Evolutionary conservation across 164 flowering plant genomes (phyloP).

Genomic region (Hamamelis virginiana): DNA sequence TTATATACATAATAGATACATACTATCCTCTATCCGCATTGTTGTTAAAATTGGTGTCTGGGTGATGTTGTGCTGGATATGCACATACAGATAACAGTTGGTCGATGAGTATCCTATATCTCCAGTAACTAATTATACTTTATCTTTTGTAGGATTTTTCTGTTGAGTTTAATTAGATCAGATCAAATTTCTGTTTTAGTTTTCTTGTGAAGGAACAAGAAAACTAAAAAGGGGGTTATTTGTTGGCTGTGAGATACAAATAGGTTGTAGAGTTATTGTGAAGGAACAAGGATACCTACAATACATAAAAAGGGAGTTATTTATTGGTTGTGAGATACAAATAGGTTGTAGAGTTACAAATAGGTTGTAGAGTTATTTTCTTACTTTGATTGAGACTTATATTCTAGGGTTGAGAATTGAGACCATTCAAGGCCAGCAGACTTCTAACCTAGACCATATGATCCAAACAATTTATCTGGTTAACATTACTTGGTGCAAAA

Average conservation of each 20-base stretch:
- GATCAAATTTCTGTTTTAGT: neutral
- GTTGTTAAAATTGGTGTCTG: constrained; percentile 35
- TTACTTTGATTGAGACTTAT: too few relatives aligned
- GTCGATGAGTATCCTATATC: neutral
- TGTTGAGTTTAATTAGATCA: neutral
- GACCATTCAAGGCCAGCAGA: neutral
- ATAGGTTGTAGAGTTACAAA: too few relatives aligned
- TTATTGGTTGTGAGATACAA: neutral
- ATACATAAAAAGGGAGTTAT: neutral
- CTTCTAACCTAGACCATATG: neutral
- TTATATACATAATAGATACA: neutral
- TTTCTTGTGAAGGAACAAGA: neutral
- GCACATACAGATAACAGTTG: neutral
- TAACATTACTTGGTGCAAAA: neutral
- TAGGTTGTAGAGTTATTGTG: too few relatives aligned
- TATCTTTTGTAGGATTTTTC: neutral
- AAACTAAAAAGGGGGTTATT: neutral
- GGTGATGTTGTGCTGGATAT: constrained; percentile 15
- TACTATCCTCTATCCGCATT: constrained; percentile 17
- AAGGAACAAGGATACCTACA: neutral
- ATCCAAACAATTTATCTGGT: neutral
- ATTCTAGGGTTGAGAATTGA: too few relatives aligned
- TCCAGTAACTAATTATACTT: neutral
- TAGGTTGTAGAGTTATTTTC: neutral
- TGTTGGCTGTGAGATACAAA: neutral